Evolutionary conservation across 2,329 filamentous ascomycete species (phyloP), one percentile per base, ranked within the genome.

Genomic region (Aspergillus puulaauensis): DNA sequence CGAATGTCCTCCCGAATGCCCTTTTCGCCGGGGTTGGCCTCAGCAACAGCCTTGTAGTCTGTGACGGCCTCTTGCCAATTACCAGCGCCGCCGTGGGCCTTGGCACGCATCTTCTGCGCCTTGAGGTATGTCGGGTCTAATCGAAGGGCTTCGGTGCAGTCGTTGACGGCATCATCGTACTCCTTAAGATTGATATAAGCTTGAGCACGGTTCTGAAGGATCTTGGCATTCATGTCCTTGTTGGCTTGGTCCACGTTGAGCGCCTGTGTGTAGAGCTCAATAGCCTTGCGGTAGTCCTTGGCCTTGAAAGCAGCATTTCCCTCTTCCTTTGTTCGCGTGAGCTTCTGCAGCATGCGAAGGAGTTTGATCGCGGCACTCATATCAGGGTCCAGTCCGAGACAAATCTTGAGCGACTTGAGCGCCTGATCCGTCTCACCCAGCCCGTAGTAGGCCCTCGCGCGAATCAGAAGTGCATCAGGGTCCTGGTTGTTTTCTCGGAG

Each of bases 361-460:
- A 91, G 93, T 78, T 92, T 96, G 67, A 96, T 85, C 7, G 93
- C 93, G 62, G 91, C 88, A 67, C 86, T 88, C 79, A 90, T 95
- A 74, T 99, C 95, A 8, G 95, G 95, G 67, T 98, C 95, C 73
- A 93, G 91, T 73, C 83, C 90, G 56, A 96, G 79, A 19, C 93
- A 95, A 78, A 95, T 90, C 64, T 91, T 86, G 79, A 98, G 95
- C 74, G 96, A 90, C 71, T 93, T 90, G 44, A 96, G 84, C 2
- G 95, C 93, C 81, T 97, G 96, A 2, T 96, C 90, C 69, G 96
- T 96, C 66, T 99, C 95, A 31, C 95, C 95, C 72, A 95, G 90
- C 4, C 87, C 88, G 69, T 98, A 98, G 50, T 96, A 83, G 15
- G 91, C 89, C 62, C 92, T 86, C 23, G 93, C 95, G 48, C 93